Percentiles rank a stretch among this genome's conserved stretches.
Evolutionary conservation across 306 rosid genomes (phyloP).

Genomic region (Rosa rugosa): DNA sequence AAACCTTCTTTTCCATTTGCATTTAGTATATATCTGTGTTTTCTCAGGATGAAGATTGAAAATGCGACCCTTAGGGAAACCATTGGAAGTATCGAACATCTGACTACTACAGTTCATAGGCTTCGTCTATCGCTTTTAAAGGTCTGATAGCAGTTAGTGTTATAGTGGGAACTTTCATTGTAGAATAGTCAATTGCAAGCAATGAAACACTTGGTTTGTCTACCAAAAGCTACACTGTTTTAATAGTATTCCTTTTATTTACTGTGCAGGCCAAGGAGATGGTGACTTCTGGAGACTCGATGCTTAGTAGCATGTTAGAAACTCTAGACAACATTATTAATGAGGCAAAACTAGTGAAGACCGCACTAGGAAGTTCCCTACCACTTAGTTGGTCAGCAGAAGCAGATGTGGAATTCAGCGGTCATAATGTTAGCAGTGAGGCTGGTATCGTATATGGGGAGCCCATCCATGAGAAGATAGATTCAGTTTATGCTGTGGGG

Average conservation of each 20-base stretch:
- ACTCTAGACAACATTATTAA: conserved; percentile 50
- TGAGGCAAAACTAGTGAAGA: conserved; percentile 78
- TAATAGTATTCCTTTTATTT: not conserved
- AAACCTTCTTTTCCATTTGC: conserved; percentile 11
- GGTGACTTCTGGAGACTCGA: conserved; percentile 38
- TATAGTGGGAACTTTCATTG: not conserved
- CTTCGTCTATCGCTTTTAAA: conserved; percentile 75
- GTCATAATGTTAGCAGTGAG: conserved; percentile 36
- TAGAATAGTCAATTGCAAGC: not conserved
- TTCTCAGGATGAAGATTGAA: conserved; percentile 74
- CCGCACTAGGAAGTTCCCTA: conserved; percentile 90
- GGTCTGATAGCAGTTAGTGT: conserved; percentile 40
- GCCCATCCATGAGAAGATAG: conserved; percentile 53
- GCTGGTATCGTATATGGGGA: conserved; percentile 32
- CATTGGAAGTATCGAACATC: conserved; percentile 75
- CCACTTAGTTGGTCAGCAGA: conserved; percentile 88
- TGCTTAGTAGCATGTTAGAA: conserved; percentile 40
- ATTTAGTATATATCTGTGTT: conserved; percentile 1
- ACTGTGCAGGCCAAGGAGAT: conserved; percentile 59
- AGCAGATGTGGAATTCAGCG: conserved; percentile 35
- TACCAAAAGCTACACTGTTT: not conserved
- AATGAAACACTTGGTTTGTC: not conserved
- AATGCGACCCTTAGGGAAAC: conserved; percentile 85
- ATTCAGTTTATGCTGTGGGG: conserved; percentile 78
- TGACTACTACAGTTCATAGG: conserved; percentile 67